These are phyloP conservation scores for Fusarium succisae DNA, from an alignment of 2,329 filamentous ascomycete species.

Conservation along the genomic window DNA sequence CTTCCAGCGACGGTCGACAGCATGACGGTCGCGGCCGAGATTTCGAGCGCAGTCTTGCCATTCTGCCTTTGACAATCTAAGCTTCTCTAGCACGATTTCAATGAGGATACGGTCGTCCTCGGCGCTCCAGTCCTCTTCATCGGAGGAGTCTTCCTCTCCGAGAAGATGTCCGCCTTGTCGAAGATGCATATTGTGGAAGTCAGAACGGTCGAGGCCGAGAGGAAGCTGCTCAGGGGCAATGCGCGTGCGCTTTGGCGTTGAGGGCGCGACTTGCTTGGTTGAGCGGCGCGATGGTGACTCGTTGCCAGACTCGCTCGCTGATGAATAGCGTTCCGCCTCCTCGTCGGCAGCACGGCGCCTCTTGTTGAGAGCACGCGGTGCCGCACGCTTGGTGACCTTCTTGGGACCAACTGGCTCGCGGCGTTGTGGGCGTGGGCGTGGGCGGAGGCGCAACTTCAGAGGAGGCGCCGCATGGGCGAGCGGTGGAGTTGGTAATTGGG, in stretches of 20 bases:
- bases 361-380: slow-evolving; percentile 62
- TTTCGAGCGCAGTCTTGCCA: slow-evolving; percentile 74
- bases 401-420: slow-evolving; percentile 49
- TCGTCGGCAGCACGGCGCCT: slow-evolving; percentile 60
- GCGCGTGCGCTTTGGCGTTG: slow-evolving; percentile 68
- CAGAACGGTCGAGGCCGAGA: slow-evolving; percentile 65
- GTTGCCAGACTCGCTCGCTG: slow-evolving; percentile 51
- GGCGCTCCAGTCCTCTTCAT: slow-evolving; percentile 64
- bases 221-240: slow-evolving; percentile 69
- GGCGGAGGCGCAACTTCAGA: slow-evolving; percentile 65
- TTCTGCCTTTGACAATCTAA: slow-evolving; percentile 70
- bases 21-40: slow-evolving; percentile 67
- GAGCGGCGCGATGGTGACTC: slow-evolving; percentile 27
- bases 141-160: slow-evolving; percentile 55
- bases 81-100: slow-evolving; percentile 74
- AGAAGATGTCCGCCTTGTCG: slow-evolving; percentile 45
- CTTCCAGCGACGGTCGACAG: slow-evolving; percentile 69
- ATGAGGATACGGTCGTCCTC: slow-evolving; percentile 73
- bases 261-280: slow-evolving; percentile 48
- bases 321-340: slow-evolving; percentile 53
- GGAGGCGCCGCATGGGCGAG: slow-evolving; percentile 60
- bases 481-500: slow-evolving; percentile 65
- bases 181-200: slow-evolving; percentile 61
- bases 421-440: slow-evolving; percentile 52
- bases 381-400: slow-evolving; percentile 62